Evolutionary conservation across 176 grass and related monocot species (phyloP).

Genomic region (Poa annua): DNA sequence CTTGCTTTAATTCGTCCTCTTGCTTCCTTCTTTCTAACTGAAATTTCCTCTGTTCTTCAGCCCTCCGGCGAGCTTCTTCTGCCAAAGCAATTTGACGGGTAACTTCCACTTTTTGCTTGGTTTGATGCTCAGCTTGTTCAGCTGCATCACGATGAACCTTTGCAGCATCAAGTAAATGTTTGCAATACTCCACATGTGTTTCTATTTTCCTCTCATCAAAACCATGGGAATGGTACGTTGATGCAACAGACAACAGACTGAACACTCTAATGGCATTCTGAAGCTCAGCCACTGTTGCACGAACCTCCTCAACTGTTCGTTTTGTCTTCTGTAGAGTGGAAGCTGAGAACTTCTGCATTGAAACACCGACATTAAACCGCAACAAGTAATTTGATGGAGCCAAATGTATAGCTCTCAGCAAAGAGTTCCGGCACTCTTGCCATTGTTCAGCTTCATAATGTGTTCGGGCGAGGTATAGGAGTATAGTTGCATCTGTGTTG

Average conservation of each 20-base stretch:
- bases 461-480: constrained; percentile 87
- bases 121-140: constrained; percentile 91
- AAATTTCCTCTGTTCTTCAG: constrained; percentile 93
- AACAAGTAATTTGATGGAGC: constrained; percentile 96
- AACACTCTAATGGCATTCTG: constrained; percentile 93
- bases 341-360: constrained; percentile 98
- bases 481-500: constrained; percentile 86
- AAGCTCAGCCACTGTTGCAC: constrained; percentile 84
- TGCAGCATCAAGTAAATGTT: constrained; percentile 92
- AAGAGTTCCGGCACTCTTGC: constrained; percentile 95
- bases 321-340: constrained; percentile 93
- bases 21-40: constrained; percentile 94
- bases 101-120: constrained; percentile 87
- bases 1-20: constrained; percentile 96
- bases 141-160: constrained; percentile 95
- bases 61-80: constrained; percentile 88
- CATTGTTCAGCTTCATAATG: constrained; percentile 97
- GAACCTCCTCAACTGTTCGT: constrained; percentile 88
- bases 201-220: constrained; percentile 98
- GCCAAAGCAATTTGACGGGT: constrained; percentile 92
- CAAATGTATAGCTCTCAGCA: constrained; percentile 94
- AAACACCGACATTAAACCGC: constrained; percentile 84
- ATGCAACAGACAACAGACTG: constrained; percentile 71
- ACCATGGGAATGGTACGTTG: constrained; percentile 86
- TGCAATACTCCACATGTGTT: constrained; percentile 95